These are phyloP conservation scores for Viola pubescens DNA, from an alignment of 441 rosid species.

Conservation along the genomic window DNA sequence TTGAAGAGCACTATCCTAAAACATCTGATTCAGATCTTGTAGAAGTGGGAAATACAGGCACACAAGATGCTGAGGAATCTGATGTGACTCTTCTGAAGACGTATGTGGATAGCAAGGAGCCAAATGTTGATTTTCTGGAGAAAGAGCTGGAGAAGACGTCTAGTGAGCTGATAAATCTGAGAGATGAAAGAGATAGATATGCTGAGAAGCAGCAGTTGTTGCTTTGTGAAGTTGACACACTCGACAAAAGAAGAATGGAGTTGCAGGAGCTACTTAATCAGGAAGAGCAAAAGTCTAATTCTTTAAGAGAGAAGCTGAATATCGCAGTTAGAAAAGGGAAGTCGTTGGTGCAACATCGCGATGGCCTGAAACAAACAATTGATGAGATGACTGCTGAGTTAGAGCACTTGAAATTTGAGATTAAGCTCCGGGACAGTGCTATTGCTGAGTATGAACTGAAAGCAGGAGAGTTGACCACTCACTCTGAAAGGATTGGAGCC, in stretches of 20 bases:
- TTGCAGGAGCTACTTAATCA: conserved; percentile 60
- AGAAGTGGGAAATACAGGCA: conserved; percentile 22
- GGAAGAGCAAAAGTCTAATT: conserved; percentile 88
- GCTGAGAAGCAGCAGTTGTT: conserved; percentile 55
- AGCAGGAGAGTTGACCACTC: conserved; percentile 48
- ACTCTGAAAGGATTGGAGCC: conserved; percentile 43
- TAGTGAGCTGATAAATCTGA: conserved; percentile 44
- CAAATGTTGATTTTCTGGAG: conserved; percentile 39
- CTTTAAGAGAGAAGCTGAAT: conserved; percentile 80
- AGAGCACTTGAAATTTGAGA: conserved; percentile 63
- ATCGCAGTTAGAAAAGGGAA: conserved; percentile 99
- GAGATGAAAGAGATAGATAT: conserved; percentile 68
- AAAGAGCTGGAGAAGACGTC: conserved; percentile 68
- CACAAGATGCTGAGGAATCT: conserved; percentile 22
- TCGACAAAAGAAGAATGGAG: conserved; percentile 48
- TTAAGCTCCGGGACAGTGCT: conserved; percentile 44
- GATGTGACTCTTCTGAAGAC: conserved; percentile 32
- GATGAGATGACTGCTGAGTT: conserved; percentile 65
- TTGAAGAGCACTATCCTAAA: conserved; percentile 24
- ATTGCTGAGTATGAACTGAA: conserved; percentile 55
- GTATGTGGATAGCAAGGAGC: conserved; percentile 39
- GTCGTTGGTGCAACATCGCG: conserved; percentile 87
- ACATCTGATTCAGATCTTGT: conserved; percentile 23
- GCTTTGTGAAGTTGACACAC: conserved; percentile 53
- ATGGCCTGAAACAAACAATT: conserved; percentile 70